phyloP scores from a whole-genome alignment of 305 asterid species.

The Lippia alba region DNA sequence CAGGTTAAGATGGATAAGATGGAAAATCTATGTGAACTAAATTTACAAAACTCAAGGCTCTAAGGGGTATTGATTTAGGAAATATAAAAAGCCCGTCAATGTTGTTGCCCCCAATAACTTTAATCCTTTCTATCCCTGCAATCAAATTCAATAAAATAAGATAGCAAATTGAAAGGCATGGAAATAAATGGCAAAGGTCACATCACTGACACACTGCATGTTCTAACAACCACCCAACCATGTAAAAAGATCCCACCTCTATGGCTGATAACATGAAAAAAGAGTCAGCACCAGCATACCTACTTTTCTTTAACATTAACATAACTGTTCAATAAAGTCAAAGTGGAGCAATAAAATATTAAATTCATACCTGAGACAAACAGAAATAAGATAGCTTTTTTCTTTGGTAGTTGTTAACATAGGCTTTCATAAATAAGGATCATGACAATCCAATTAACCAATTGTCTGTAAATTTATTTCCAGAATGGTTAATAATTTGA shows the following conservation, averaged over 20 bases:
- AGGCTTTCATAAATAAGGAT: constrained; percentile 5
- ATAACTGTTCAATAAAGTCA: constrained; percentile 15
- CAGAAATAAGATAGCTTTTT: no score
- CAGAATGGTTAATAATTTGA: no score
- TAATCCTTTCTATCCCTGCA: constrained; percentile 95
- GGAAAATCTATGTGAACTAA: constrained; percentile 26
- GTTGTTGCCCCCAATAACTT: constrained; percentile 85
- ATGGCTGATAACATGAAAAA: not conserved
- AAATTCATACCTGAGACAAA: constrained; percentile 21
- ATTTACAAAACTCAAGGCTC: constrained; percentile 79
- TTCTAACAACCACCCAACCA: not conserved
- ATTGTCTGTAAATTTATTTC: no score
- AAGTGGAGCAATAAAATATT: constrained; percentile 21
- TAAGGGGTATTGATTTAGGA: constrained; percentile 78
- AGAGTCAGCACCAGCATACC: constrained; percentile 78
- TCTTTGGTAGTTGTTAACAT: constrained; percentile 21
- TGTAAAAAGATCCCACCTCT: constrained; percentile 18
- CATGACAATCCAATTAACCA: constrained; percentile 16
- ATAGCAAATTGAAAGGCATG: constrained; percentile 12
- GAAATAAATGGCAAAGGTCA: constrained; percentile 21
- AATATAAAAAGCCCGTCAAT: constrained; percentile 87
- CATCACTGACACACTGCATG: not conserved
- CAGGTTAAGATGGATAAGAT: constrained; percentile 9
- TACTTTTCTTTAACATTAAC: constrained; percentile 39
- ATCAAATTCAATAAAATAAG: constrained; percentile 29